phyloP scores from a whole-genome alignment of 768 basidiomycete species.

The Hypsizygus marmoreus region DNA sequence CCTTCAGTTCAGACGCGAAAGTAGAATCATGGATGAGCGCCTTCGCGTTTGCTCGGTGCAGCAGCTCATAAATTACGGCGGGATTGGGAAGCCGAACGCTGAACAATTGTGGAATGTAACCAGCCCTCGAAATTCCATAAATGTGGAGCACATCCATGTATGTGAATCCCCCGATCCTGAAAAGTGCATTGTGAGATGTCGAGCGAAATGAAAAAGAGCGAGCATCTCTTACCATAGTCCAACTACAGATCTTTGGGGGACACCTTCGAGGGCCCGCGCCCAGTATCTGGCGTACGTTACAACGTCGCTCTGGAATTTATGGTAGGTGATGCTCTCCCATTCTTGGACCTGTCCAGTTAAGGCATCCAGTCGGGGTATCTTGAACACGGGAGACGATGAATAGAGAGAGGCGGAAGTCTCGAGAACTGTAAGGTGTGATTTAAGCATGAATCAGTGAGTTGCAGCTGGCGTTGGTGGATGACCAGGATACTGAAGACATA shows the following conservation, averaged over 20 bases:
- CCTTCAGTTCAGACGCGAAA: constrained; percentile 43
- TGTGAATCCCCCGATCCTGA: constrained; percentile 72
- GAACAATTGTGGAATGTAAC: constrained; percentile 78
- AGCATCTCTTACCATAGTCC: constrained; percentile 65
- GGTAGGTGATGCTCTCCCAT: constrained; percentile 68
- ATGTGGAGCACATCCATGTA: constrained; percentile 74
- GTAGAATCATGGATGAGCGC: constrained; percentile 67
- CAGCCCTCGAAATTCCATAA: constrained; percentile 74
- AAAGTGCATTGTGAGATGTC: constrained; percentile 15
- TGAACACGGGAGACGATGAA: constrained; percentile 58
- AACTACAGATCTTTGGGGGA: constrained; percentile 60
- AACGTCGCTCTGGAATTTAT: constrained; percentile 64
- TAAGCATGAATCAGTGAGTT: constrained; percentile 31
- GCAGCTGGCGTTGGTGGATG: constrained; percentile 5
- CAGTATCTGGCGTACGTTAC: constrained; percentile 68
- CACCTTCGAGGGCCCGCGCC: constrained; percentile 50
- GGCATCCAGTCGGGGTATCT: constrained; percentile 50
- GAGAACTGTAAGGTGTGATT: constrained; percentile 66
- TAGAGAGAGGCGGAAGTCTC: constrained; percentile 53
- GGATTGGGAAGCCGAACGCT: constrained; percentile 78
- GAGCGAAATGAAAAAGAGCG: constrained; percentile 6
- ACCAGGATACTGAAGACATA: too few relatives aligned
- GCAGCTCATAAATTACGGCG: constrained; percentile 67
- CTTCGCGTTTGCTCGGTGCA: constrained; percentile 59
- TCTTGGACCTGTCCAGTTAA: constrained; percentile 40